Evolutionary conservation across 257 asterid species (phyloP), one percentile per base, ranked within the genome.

Genomic region (Solanum medicagineum): DNA sequence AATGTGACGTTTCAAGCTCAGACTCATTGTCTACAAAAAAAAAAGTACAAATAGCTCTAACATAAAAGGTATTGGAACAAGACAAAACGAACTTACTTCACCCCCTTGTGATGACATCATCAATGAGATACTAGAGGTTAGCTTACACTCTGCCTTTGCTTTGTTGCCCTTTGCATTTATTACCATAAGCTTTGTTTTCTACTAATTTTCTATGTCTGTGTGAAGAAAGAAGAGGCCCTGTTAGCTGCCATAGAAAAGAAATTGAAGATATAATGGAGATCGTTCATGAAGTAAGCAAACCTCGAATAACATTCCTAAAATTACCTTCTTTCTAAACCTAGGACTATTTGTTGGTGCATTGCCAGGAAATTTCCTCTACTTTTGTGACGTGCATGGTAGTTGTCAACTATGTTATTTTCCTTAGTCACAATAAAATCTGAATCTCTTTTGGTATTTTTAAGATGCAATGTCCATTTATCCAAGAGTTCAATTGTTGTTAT

Each of bases 241-340:
- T 90, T 95, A 88, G 95, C 97, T 69, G 97, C 98, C 98, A 97
- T 82, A 91, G 98, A 70, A 97, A 94, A 88, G 96, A 95, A 93
- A 97, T 97, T 74, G 98, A 97, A 90, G 98, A 97, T 81, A 97
- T 98, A 69, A 93, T 92, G 97, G 98, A 97, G 94, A 95, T 95
- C 70, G 97, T 96, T 87, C 97, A 98, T 60, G 99, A 95, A 89
- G 99, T 92, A 89, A 90, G 89, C 87, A 62, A 88, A 75, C 14
- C 2, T 24, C 59, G 44, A 12, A 6, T 75, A 75, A 49, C 22
- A n/a, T 51, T 75, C 81, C 15, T 49, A 47, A 49, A 22, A 5
- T 22, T 47, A 22, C n/a, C 81, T 74, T n/a, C 59, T 24, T 75
- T 29, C 44, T 14, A 24, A 75, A 24, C 81, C 62, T 49, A 47